These are phyloP conservation scores for Astrephomene gubernaculifera DNA, from an alignment of 139 green algal genomes.

Conservation along the genomic window DNA sequence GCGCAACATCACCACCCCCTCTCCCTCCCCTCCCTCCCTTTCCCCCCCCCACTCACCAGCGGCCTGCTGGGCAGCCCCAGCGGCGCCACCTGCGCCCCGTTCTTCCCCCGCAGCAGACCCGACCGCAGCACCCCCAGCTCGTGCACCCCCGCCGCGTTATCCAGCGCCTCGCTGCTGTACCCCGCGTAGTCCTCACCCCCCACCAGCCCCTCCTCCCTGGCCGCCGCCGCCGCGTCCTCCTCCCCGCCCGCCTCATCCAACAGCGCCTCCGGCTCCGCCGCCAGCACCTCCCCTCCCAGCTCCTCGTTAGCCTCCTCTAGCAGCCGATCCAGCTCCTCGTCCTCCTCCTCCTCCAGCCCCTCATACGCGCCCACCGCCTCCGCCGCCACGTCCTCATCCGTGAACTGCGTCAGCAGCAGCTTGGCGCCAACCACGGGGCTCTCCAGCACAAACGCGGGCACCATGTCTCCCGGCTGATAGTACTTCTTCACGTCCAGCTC, in stretches of 20 bases:
- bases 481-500: conserved; percentile 43
- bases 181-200: neutral
- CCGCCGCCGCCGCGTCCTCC: neutral
- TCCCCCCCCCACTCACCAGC: conserved; percentile 35
- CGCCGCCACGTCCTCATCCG: conserved; percentile 55
- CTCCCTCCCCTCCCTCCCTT: too few relatives aligned
- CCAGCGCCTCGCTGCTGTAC: neutral
- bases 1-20: too few relatives aligned
- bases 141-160: conserved; percentile 2
- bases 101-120: conserved; percentile 32
- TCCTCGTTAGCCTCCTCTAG: conserved; percentile 1
- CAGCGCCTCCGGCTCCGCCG: conserved; percentile 41
- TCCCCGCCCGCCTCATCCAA: conserved; percentile 29
- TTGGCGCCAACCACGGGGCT: conserved; percentile 20
- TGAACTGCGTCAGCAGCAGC: conserved; percentile 61
- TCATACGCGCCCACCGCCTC: conserved; percentile 29
- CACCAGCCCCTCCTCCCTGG: neutral
- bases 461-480: conserved; percentile 33
- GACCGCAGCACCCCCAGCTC: neutral
- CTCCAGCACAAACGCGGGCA: conserved; percentile 60
- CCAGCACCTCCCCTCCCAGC: conserved; percentile 26
- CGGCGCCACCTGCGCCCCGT: conserved; percentile 26
- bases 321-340: conserved; percentile 46
- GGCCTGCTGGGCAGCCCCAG: conserved; percentile 46
- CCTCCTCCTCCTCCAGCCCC: conserved; percentile 43